Evolutionary conservation across 805 yeast genomes (phyloP).

Genomic region (Cyberlindnera maritima): DNA sequence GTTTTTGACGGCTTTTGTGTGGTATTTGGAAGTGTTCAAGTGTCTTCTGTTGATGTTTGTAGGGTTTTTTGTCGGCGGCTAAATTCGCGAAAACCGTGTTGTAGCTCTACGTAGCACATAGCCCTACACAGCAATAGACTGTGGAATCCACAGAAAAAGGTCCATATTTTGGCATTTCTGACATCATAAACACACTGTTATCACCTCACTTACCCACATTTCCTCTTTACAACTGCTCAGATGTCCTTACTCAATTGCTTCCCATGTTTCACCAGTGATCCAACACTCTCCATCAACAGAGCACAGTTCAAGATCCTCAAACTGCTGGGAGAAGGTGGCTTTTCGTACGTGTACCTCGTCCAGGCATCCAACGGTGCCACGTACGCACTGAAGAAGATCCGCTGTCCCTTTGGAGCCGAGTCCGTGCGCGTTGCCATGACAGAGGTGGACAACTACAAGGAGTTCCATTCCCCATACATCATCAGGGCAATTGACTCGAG

Average conservation of each 20-base stretch:
- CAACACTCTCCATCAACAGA: conserved; percentile 60
- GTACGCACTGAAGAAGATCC: conserved; percentile 80
- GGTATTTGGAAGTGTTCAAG: no score
- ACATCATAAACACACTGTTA: no score
- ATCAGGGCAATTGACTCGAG: conserved; percentile 69
- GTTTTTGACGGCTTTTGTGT: no score
- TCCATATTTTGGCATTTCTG: no score
- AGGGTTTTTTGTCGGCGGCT: no score
- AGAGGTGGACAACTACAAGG: conserved; percentile 73
- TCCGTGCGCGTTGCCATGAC: conserved; percentile 70
- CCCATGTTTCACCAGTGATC: conserved; percentile 38
- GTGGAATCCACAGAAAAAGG: no score
- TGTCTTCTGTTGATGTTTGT: no score
- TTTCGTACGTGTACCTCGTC: conserved; percentile 82
- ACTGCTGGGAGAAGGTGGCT: conserved; percentile 89
- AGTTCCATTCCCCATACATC: conserved; percentile 66
- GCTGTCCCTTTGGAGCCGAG: conserved; percentile 84
- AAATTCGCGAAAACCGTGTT: no score
- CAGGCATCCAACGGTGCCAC: conserved; percentile 43
- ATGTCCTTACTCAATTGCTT: conserved; percentile 16
- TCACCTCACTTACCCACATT: no score
- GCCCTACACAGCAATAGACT: no score
- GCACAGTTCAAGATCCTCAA: conserved; percentile 59
- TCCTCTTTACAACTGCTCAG: no score
- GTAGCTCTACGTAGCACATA: no score